A percentile compares a stretch with the other conserved stretches of the same genome.
phyloP scores from a whole-genome alignment of 2,329 filamentous ascomycete genomes.

The Byssothecium circinans region DNA sequence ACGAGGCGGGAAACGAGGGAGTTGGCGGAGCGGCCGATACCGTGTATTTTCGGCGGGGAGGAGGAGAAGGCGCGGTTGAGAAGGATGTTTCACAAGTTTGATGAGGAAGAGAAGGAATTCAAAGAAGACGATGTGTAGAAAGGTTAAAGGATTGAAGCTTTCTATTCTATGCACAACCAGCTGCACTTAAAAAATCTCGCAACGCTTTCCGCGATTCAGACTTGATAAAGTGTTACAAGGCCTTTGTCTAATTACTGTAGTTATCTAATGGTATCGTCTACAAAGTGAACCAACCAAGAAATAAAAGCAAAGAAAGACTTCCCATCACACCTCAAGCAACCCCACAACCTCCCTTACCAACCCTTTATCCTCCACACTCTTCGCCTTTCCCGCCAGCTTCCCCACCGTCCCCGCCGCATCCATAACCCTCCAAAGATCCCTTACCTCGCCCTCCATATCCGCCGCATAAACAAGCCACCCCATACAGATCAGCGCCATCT shows the following conservation, averaged over 20 bases:
- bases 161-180: no score
- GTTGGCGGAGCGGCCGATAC: slow-evolving; percentile 63
- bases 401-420: slow-evolving; percentile 68
- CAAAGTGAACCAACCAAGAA: no score
- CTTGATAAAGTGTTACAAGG: no score
- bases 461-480: slow-evolving; percentile 75
- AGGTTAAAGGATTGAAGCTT: no score
- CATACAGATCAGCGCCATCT: slow-evolving; percentile 74
- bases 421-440: slow-evolving; percentile 76
- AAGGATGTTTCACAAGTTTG: neutral
- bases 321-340: slow-evolving; percentile 28
- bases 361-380: slow-evolving; percentile 30
- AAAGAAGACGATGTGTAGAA: no score
- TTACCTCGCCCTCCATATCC: slow-evolving; percentile 70
- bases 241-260: no score
- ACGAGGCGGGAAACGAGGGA: slow-evolving; percentile 50
- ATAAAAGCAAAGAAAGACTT: no score
- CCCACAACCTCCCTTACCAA: slow-evolving; percentile 39
- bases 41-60: slow-evolving; percentile 67
- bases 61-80: slow-evolving; percentile 61
- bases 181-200: no score
- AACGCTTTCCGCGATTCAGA: no score
- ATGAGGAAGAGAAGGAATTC: no score
- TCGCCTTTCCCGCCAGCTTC: slow-evolving; percentile 24
- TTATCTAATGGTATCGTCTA: no score